Conservation (phyloP, 305 asterid species). For the Fraxinus dipetala region DNA sequence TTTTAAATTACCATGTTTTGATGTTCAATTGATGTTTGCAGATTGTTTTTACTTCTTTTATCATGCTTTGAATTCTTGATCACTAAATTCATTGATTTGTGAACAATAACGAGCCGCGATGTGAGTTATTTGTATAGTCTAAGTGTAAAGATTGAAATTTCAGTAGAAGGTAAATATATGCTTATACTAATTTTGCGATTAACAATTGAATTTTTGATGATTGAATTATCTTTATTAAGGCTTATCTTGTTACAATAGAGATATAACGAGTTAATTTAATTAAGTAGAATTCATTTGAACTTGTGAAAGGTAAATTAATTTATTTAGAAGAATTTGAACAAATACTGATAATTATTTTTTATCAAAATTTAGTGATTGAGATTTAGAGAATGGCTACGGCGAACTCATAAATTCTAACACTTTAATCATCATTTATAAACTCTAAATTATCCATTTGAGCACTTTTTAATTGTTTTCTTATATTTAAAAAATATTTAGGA, state of each 20-base stretch:
- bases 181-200: not conserved
- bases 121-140: no score
- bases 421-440: not conserved
- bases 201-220: not conserved
- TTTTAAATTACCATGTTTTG: not conserved
- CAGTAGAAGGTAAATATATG: not conserved
- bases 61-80: no score
- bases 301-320: no score
- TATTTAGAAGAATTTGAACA: not conserved
- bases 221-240: not conserved
- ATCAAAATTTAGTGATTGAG: not conserved
- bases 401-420: not conserved
- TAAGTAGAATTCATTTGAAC: not conserved
- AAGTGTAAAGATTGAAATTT: no score
- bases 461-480: no score
- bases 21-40: no score
- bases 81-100: not conserved
- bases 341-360: not conserved
- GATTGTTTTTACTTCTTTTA: not conserved
- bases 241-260: not conserved
- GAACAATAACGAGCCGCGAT: no score
- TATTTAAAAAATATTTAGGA: not conserved
- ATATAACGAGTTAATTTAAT: no score
- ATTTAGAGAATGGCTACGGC: not conserved
- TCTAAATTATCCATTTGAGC: not conserved